Evolutionary conservation across 306 rosid genomes (phyloP), one percentile per base, ranked within the genome.

Genomic region (Acacia crassicarpa): DNA sequence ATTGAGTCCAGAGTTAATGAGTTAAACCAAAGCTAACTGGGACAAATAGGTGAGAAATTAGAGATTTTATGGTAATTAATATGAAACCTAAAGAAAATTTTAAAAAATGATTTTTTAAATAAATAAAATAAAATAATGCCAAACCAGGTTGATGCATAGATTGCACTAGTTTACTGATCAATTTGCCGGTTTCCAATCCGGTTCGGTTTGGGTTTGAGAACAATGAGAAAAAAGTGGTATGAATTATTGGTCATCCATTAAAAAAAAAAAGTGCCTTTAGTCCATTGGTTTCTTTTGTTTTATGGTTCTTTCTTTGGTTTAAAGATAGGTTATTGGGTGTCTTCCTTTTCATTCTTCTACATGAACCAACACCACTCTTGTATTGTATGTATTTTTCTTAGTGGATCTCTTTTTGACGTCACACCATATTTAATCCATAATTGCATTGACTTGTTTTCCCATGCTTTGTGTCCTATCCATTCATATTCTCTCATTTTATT

Each of bases 211-310:
- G 2, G 32, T 30, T 30, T 30, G 32, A 30, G 32, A 30, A 30
- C 32, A 30, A 1, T 27, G 32, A 30, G 32, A 30, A 30, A 30
- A 30, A 19, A 56, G 65, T 58, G 65, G 23, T 38, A 51, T 76
- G 66, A 69, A 56, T 53, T 19, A 53, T 53, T 32, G 58, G 10
- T 78, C 83, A 66, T 70, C 85, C 82, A 54, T 77, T 77, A 54
- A 51, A n/a, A 25, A 45, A 61, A 56, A 67, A 67, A 72, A 76
- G 16, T 49, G 2, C 33, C 61, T 66, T 44, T 58, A 30, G 51
- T 0, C 33, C 83, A 80, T 72, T 77, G 78, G 75, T 86, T 76
- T 82, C 41, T 11, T 80, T 1, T n/a, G 0, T 6, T 9, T 61
- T 25, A 12, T 61, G 35, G 40, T 22, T 35, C 27, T 54, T 51